phyloP scores from a whole-genome alignment of 129 eudicot genomes.

The Centrapalus pauciflorus region DNA sequence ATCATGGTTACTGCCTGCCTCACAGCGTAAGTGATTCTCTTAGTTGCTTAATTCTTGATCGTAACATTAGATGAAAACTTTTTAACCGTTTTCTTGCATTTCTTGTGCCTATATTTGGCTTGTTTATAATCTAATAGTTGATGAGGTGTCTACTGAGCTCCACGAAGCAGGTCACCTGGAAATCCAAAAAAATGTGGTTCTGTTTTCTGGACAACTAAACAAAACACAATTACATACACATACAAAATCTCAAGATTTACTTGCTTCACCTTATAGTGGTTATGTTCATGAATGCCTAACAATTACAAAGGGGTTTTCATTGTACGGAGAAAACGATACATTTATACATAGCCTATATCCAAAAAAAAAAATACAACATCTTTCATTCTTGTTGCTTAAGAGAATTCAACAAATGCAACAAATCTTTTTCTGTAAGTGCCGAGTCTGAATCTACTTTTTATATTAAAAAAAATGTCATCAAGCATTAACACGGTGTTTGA shows the following conservation, averaged over 20 bases:
- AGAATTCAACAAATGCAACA: not conserved
- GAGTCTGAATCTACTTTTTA: not conserved
- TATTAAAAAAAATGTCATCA: too few species aligned
- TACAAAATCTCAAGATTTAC: not conserved
- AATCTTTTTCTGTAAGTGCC: not conserved
- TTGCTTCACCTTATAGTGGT: not conserved
- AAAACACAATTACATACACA: not conserved
- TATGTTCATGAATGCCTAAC: not conserved
- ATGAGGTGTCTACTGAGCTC: not conserved
- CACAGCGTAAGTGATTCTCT: conserved; percentile 42
- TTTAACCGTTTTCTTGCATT: not conserved
- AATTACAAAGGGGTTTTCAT: not conserved
- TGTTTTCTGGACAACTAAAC: not conserved
- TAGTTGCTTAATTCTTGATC: not conserved
- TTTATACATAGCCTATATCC: not conserved
- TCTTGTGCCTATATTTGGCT: not conserved
- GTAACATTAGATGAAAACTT: not conserved
- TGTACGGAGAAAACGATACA: not conserved
- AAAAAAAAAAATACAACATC: not conserved
- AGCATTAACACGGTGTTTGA: too few species aligned
- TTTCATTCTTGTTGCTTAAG: too few species aligned
- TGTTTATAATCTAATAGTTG: not conserved
- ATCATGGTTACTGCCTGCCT: conserved; percentile 85
- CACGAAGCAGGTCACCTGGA: not conserved
- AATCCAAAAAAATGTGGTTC: not conserved